Evolutionary conservation across 108 stramenopile species (phyloP).

Genomic region (Mayamaea pseudoterrestris): DNA sequence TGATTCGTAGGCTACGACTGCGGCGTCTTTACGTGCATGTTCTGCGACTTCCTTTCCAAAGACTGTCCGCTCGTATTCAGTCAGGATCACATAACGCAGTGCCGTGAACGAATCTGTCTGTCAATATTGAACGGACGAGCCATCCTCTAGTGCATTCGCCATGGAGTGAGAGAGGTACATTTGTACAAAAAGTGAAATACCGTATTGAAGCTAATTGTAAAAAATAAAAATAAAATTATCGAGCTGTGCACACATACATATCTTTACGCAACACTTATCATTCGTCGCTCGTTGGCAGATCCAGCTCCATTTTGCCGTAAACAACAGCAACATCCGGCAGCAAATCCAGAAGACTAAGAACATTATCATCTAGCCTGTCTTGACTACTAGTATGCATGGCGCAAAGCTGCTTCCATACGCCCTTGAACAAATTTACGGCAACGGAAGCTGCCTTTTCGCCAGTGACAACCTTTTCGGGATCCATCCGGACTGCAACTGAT

Average conservation of each 20-base stretch:
- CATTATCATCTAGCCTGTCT: too few species aligned
- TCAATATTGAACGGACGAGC: constrained; percentile 76
- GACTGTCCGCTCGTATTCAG: constrained; percentile 59
- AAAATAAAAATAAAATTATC: constrained; percentile 10
- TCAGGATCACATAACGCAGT: constrained; percentile 69
- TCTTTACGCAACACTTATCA: background rate
- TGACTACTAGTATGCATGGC: background rate
- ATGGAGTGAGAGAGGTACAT: constrained; percentile 15
- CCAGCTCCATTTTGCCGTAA: constrained; percentile 23
- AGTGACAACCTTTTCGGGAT: constrained; percentile 22
- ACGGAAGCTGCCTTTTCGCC: constrained; percentile 16
- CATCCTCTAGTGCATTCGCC: constrained; percentile 23
- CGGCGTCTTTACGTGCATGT: constrained; percentile 89
- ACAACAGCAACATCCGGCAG: constrained; percentile 39
- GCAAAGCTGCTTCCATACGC: constrained; percentile 12
- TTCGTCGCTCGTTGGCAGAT: constrained; percentile 2
- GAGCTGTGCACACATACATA: background rate
- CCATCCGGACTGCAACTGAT: constrained; percentile 7
- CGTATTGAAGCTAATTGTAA: constrained; percentile 25
- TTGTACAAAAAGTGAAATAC: constrained; percentile 23
- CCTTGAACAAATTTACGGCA: constrained; percentile 19
- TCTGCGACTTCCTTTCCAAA: constrained; percentile 68
- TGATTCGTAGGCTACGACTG: constrained; percentile 57
- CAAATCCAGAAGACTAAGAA: constrained; percentile 15
- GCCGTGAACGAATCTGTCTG: constrained; percentile 72